A percentile compares a stretch with the other conserved stretches of the same genome.
Conservation (phyloP, 805 yeast species). For the Saccharomycopsis oosterbeekiorum region DNA sequence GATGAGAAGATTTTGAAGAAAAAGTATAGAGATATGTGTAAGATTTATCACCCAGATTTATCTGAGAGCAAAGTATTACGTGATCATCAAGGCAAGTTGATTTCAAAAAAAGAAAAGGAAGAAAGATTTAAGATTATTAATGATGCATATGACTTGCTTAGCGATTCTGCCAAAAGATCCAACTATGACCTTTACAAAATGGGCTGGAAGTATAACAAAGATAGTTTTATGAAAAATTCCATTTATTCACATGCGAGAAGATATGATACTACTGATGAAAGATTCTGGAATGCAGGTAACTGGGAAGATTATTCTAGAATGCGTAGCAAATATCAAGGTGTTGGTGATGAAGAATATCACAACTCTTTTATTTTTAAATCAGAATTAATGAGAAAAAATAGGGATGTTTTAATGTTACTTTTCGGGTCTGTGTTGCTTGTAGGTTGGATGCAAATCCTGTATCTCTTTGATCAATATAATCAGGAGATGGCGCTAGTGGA, state of each 20-base stretch:
- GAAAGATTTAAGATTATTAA: conserved; percentile 31
- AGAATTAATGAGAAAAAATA: conserved; percentile 21
- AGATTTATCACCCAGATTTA: conserved; percentile 48
- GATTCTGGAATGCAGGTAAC: conserved; percentile 40
- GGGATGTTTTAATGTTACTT: conserved; percentile 21
- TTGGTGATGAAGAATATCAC: conserved; percentile 4
- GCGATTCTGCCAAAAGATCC: conserved; percentile 23
- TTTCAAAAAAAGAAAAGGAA: conserved; percentile 23
- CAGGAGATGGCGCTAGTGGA: conserved; percentile 25
- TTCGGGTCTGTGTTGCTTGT: conserved; percentile 26
- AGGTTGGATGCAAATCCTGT: conserved; percentile 25
- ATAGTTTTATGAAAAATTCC: not conserved
- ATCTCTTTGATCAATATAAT: conserved; percentile 31
- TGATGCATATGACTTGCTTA: conserved; percentile 29
- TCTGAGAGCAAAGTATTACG: not conserved
- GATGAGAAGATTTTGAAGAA: conserved; percentile 26
- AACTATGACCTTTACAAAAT: conserved; percentile 29
- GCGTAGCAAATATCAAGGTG: not conserved
- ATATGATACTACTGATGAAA: conserved; percentile 20
- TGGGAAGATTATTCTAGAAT: conserved; percentile 39
- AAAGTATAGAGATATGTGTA: conserved; percentile 38
- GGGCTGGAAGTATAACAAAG: conserved; percentile 28
- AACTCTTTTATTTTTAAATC: conserved; percentile 21
- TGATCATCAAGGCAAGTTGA: conserved; percentile 14
- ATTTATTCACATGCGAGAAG: not conserved